Percentiles rank a stretch among this genome's conserved stretches.
phyloP scores from a whole-genome alignment of 768 basidiomycete genomes.

The Lactarius vividus region DNA sequence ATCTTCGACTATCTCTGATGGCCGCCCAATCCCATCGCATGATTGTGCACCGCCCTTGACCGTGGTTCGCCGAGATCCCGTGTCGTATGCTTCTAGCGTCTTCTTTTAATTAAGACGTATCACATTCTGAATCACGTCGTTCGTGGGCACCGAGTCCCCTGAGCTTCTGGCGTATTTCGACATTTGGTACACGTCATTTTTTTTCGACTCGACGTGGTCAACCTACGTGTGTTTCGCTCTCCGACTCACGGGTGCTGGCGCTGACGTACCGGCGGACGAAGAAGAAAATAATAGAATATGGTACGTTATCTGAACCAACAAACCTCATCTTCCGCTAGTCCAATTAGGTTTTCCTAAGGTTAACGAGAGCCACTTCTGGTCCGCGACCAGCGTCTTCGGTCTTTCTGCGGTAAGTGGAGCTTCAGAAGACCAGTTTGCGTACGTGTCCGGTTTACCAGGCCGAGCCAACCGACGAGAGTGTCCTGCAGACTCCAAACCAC shows the following conservation, averaged over 20 bases:
- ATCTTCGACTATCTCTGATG: background rate
- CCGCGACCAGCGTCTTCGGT: slow-evolving; percentile 50
- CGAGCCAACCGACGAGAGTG: slow-evolving; percentile 48
- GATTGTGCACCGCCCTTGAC: slow-evolving; percentile 1
- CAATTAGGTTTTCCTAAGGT: slow-evolving; percentile 35
- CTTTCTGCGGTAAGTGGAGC: slow-evolving; percentile 41
- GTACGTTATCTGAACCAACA: background rate
- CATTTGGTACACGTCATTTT: slow-evolving; percentile 9
- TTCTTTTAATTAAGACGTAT: slow-evolving; percentile 19
- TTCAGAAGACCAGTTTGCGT: slow-evolving; percentile 53
- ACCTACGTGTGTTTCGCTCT: background rate
- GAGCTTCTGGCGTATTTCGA: slow-evolving; percentile 15
- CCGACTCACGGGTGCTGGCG: background rate
- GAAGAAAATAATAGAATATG: background rate
- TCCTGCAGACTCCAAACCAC: slow-evolving; percentile 45
- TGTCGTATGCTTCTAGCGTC: slow-evolving; percentile 14
- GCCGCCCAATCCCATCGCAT: background rate
- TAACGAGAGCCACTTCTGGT: slow-evolving; percentile 46
- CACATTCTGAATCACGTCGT: background rate
- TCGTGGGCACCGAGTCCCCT: background rate
- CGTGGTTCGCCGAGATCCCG: background rate
- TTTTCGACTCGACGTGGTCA: slow-evolving; percentile 3
- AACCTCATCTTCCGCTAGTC: background rate
- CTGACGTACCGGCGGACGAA: background rate
- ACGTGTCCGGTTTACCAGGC: slow-evolving; percentile 52